Percentiles rank a stretch among this genome's conserved stretches.
Conservation (phyloP, 345 rosid genomes). For the Turritis glabra region DNA sequence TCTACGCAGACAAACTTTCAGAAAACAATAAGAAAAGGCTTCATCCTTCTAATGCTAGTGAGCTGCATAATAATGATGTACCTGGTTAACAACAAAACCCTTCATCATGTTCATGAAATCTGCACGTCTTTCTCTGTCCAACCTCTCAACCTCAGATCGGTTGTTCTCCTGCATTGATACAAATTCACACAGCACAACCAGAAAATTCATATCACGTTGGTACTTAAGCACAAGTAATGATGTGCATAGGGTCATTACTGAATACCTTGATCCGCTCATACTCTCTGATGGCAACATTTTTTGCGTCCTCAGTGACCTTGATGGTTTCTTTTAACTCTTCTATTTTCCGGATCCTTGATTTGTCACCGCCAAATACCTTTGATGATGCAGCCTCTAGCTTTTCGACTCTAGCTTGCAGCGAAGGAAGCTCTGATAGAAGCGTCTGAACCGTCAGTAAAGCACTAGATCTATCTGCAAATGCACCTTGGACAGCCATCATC, state of each 20-base stretch:
- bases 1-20: neutral
- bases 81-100: conserved; percentile 95
- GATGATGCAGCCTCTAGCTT: conserved; percentile 94
- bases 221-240: conserved; percentile 4
- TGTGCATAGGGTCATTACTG: conserved; percentile 5
- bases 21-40: neutral
- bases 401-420: conserved; percentile 70
- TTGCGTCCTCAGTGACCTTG: conserved; percentile 80
- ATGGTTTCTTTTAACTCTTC: conserved; percentile 88
- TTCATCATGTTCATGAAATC: conserved; percentile 90
- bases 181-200: neutral
- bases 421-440: conserved; percentile 73
- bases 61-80: conserved; percentile 23
- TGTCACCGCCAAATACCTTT: conserved; percentile 96
- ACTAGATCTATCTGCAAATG: conserved; percentile 85
- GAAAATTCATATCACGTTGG: neutral
- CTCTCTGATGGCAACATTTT: conserved; percentile 77
- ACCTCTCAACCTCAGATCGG: conserved; percentile 76
- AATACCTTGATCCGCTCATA: conserved; percentile 91
- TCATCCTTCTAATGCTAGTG: neutral
- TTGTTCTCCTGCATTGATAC: conserved; percentile 71
- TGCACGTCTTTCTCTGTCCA: conserved; percentile 70
- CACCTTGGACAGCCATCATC: conserved; percentile 83
- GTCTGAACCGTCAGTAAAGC: conserved; percentile 89
- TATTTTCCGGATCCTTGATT: conserved; percentile 78